Base-by-base conservation (phyloP, 1,284 basidiomycete species). In the Sutorius eximius region DNA sequence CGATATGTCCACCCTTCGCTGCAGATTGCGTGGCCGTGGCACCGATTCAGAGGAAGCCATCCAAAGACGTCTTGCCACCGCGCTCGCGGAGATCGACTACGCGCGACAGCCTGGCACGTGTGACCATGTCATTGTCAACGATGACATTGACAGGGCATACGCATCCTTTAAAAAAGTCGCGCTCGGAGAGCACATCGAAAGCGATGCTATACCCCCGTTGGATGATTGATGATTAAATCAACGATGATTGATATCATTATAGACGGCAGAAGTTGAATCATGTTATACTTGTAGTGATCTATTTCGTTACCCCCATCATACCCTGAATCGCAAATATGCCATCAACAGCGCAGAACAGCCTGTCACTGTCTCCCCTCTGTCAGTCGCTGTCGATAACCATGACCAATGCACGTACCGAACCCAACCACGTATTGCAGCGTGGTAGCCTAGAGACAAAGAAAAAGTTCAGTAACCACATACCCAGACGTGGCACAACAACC, bases 101-200 rank as follows among this genome's bases (percentile, higher is more conserved):
- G 97, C 97, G 1, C 82, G 83, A 66, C 77, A 87, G 66, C 77
- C 83, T 2, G 84, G 83, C 27, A 80, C 82, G 1, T 92, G 95
- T 64, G 91, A 98, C 69, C 69, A 90, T 44, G 82, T 98, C 53
- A 87, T 99, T 59, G 86, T 98, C 59, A 99, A 99, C 73, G 94
- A 97, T 64, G 85, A 96, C 66, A 69, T 98, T 9, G 91, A 96
- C 38, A 73, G 83, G 10, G 93, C 96, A 5, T 98, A 97, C 67
- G 72, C 71, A 1, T 68, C 84, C 22, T 84, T 92, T 68, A 85
- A 84, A 71, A 75, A 75, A 49, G 81, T 94, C 37, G 90, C 91
- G 0, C 75, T 89, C 42, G 92, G 90, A 32, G 80, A 85, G 51
- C 69, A 71, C 24, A 73, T 83, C 27, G 61, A 61, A 9, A 75